These are phyloP conservation scores for Neurospora intermedia DNA, from an alignment of 495 filamentous ascomycete species.

Conservation along the genomic window DNA sequence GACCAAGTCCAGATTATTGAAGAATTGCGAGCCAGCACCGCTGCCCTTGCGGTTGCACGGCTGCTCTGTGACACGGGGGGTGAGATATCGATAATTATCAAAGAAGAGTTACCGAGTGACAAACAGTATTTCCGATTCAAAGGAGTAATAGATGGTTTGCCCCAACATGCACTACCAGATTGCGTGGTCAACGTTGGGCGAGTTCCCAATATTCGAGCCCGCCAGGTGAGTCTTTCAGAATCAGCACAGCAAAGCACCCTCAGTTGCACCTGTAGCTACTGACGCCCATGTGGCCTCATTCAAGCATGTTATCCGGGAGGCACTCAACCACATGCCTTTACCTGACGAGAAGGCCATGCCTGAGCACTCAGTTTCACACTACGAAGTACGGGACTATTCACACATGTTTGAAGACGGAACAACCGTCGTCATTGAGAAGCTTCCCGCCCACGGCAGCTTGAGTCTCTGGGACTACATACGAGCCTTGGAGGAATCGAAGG, in stretches of 20 bases:
- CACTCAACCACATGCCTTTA: not conserved
- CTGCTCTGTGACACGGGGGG: not conserved
- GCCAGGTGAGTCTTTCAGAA: not conserved
- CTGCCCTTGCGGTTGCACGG: not conserved
- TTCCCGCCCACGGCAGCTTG: not conserved
- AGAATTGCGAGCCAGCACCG: not conserved
- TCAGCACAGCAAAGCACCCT: not conserved
- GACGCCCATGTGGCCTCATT: not conserved
- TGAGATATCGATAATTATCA: not conserved
- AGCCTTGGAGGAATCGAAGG: not conserved
- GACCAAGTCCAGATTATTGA: not conserved
- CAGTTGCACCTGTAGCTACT: not conserved
- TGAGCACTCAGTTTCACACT: not conserved
- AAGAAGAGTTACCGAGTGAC: not conserved
- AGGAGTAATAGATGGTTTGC: not conserved
- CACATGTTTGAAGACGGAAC: not conserved
- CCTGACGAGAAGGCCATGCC: not conserved
- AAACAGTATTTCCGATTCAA: not conserved
- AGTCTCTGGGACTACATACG: not conserved
- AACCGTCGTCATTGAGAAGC: not conserved
- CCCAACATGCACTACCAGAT: not conserved
- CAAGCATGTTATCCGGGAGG: not conserved
- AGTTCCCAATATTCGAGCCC: not conserved
- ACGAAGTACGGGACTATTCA: not conserved
- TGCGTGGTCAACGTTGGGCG: not conserved